phyloP scores from a whole-genome alignment of 352 stramenopile species.

The Phytophthora multivora region DNA sequence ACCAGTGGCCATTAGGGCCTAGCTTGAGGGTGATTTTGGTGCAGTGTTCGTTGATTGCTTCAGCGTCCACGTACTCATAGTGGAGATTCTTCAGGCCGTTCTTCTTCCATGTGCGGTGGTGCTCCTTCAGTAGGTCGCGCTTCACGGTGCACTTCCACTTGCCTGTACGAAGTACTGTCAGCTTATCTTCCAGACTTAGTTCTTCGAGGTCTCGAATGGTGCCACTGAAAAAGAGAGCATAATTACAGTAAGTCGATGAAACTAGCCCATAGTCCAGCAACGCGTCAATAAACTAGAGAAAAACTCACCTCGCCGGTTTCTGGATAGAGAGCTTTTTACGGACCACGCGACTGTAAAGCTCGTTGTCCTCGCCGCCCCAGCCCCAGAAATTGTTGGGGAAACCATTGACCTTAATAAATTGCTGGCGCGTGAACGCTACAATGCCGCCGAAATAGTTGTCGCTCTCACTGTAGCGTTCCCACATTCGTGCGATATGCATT shows the following conservation, averaged over 20 bases:
- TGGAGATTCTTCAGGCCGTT: slow-evolving; percentile 50
- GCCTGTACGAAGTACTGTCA: slow-evolving; percentile 39
- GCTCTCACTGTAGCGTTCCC: slow-evolving; percentile 95
- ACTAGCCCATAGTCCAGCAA: background rate
- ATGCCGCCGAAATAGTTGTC: slow-evolving; percentile 95
- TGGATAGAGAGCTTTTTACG: slow-evolving; percentile 54
- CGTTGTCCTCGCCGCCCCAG: slow-evolving; percentile 63
- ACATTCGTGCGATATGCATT: slow-evolving; percentile 94
- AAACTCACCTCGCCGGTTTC: slow-evolving; percentile 35
- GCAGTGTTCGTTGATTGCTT: slow-evolving; percentile 42
- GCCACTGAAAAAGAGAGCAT: slow-evolving; percentile 31
- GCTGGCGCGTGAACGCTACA: slow-evolving; percentile 84
- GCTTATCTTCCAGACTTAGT: slow-evolving; percentile 47
- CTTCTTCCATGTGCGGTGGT: slow-evolving; percentile 56
- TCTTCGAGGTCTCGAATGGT: slow-evolving; percentile 54
- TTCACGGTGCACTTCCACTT: slow-evolving; percentile 71
- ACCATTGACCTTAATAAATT: slow-evolving; percentile 95
- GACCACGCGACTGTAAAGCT: slow-evolving; percentile 59
- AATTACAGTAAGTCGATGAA: background rate
- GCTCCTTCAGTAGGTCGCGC: slow-evolving; percentile 55
- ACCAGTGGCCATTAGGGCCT: slow-evolving; percentile 55
- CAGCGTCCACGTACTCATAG: slow-evolving; percentile 52
- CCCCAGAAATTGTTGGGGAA: slow-evolving; percentile 97
- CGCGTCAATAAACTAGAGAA: background rate
- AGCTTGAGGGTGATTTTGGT: slow-evolving; percentile 58